A percentile compares a stretch with the other conserved stretches of the same genome.
phyloP scores from a whole-genome alignment of 139 green algal species.

The Asterochloris sp. region DNA sequence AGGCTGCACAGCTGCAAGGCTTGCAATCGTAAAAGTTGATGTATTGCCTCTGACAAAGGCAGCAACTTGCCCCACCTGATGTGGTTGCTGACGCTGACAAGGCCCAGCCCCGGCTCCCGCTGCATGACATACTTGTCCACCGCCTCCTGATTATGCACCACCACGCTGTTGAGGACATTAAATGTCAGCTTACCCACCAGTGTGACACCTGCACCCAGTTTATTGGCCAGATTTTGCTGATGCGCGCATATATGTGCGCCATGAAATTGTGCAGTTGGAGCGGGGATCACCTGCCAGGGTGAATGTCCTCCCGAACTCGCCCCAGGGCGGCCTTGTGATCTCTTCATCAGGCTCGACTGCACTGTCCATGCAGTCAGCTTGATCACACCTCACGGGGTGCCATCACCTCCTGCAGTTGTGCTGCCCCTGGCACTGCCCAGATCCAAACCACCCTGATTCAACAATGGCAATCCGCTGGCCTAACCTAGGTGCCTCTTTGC shows the following conservation, averaged over 20 bases:
- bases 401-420: too few species aligned
- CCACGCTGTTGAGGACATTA: slow-evolving; percentile 46
- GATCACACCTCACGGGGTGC: too few species aligned
- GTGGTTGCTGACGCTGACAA: slow-evolving; percentile 78
- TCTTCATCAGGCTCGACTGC: slow-evolving; percentile 7
- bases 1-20: not conserved
- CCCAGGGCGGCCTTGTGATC: slow-evolving; percentile 48
- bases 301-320: slow-evolving; percentile 43
- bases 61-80: slow-evolving; percentile 43
- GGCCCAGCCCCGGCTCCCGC: slow-evolving; percentile 31
- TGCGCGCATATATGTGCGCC: not conserved
- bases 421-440: too few species aligned
- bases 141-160: slow-evolving; percentile 22
- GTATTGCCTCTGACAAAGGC: not conserved
- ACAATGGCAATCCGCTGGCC: too few species aligned
- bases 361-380: slow-evolving; percentile 5
- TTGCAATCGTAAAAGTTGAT: not conserved
- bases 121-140: slow-evolving; percentile 33
- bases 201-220: slow-evolving; percentile 30
- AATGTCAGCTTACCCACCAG: slow-evolving; percentile 50
- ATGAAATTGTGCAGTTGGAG: too few species aligned
- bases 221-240: too few species aligned
- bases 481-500: too few species aligned
- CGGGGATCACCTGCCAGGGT: slow-evolving; percentile 34
- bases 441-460: too few species aligned